Evolutionary conservation across 345 rosid genomes (phyloP).

Genomic region (Cochlearia excelsa): DNA sequence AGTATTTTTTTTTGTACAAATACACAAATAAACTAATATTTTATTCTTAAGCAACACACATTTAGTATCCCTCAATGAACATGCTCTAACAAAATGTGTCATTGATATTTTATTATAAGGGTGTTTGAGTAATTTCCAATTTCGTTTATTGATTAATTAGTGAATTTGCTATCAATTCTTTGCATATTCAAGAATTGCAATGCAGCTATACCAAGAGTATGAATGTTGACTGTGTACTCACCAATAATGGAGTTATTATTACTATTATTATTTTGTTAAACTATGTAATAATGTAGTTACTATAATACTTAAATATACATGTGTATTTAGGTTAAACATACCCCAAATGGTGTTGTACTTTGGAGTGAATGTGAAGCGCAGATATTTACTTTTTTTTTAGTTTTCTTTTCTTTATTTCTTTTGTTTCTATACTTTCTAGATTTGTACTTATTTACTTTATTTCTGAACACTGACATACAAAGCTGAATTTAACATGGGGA

Average conservation of each 20-base stretch:
- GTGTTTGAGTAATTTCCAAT: not conserved
- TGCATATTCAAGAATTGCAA: constrained; percentile 27
- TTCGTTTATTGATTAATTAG: not conserved
- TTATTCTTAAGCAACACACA: too few relatives aligned
- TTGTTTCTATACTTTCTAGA: constrained; percentile 13
- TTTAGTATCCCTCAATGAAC: too few relatives aligned
- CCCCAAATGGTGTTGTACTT: constrained; percentile 18
- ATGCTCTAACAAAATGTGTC: not conserved
- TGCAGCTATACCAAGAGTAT: constrained; percentile 24
- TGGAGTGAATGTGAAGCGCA: constrained; percentile 19
- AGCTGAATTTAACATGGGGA: constrained; percentile 29
- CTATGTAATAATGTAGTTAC: too few relatives aligned
- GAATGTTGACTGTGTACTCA: constrained; percentile 22
- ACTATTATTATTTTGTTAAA: too few relatives aligned
- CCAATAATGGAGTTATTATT: not conserved
- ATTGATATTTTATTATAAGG: constrained; percentile 2
- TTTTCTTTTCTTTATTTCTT: not conserved
- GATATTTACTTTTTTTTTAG: constrained; percentile 8
- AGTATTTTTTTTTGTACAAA: too few relatives aligned
- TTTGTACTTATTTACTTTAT: constrained; percentile 25
- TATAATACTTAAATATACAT: too few relatives aligned
- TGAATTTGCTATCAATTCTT: not conserved
- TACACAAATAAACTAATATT: too few relatives aligned
- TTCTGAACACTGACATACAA: constrained; percentile 26
- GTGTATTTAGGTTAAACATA: too few relatives aligned